A percentile compares a stretch with the other conserved stretches of the same genome.
Evolutionary conservation across 495 filamentous ascomycete species (phyloP).

Genomic region (Sporormia fimetaria): DNA sequence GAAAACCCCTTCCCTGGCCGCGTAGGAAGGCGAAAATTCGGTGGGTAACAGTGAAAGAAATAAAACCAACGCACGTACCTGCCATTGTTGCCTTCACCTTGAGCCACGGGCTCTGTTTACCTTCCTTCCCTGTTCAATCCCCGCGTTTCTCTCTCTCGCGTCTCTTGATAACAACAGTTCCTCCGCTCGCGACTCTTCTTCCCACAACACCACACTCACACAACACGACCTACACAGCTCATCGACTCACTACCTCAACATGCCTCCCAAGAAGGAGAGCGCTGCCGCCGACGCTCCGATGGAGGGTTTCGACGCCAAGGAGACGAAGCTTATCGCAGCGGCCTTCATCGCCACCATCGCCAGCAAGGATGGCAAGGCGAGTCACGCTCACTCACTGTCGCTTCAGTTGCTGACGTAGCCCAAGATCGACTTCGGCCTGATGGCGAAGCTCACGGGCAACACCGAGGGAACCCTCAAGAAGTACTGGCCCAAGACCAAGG

Average conservation of each 20-base stretch:
- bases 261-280: conserved; percentile 19
- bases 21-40: too few species aligned
- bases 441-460: conserved; percentile 15
- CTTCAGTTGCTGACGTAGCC: neutral
- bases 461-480: conserved; percentile 18
- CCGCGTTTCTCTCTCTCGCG: too few species aligned
- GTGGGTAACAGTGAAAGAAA: too few species aligned
- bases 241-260: conserved; percentile 1
- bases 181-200: too few species aligned
- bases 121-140: too few species aligned
- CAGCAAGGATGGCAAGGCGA: conserved; percentile 15
- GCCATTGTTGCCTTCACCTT: too few species aligned
- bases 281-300: neutral
- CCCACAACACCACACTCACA: neutral
- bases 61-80: too few species aligned
- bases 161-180: too few species aligned
- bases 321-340: conserved; percentile 12
- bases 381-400: neutral
- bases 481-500: conserved; percentile 9
- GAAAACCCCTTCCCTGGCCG: too few species aligned
- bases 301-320: conserved; percentile 8
- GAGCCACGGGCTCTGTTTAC: too few species aligned
- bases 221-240: neutral
- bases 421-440: conserved; percentile 16
- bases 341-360: conserved; percentile 7